Base-by-base conservation (phyloP, 1,139 yeast genomes). In the Zygoascus meyerae region DNA sequence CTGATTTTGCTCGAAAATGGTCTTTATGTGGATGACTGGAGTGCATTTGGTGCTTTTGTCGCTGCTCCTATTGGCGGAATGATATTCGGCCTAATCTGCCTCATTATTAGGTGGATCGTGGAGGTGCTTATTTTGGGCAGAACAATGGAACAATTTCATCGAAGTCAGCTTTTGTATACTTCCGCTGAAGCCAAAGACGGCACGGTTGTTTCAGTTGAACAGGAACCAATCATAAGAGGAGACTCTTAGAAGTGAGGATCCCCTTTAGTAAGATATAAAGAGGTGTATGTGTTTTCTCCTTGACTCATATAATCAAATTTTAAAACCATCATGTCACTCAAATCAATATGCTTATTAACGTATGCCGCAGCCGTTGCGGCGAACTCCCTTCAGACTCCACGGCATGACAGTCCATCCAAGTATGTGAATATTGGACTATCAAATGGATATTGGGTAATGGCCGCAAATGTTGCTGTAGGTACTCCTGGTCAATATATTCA, bases 21-120 rank as follows among this genome's bases (percentile, higher is more conserved):
- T 45, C 69, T 90, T 35, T 90, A 90, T 62, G 71, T 75, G 51
- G 78, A 75, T 48, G 97, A 90, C 63, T 90, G 97, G 97, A 86
- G 95, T 59, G 81, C 95, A 0, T 90, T 89, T 67, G 97, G 95
- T 29, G 96, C 97, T 1, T 89, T 89, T 67, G 94, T 86, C 5
- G 85, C 82, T 54, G 95, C 97, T 1, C 96, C 97, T 3, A 74
- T 82, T 43, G 95, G 94, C 15, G 89, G 94, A 15, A 57, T 89
- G 2, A 52, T 83, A 2, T 70, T 82, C 52, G 81, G 86, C 1
- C 65, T 76, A 16, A 58, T 71, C 36, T 71, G 75, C 41, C 74
- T 84, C 31, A 80, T 62, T 1, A 32, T 75, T 8, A 75, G 96
- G 63, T 63, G 78, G 36, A 52, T 60, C 0, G 53, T 67, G 2